A percentile compares a stretch with the other conserved stretches of the same genome.
Conservation (phyloP, 2,329 filamentous ascomycete species). For the Incumbomyces delicatus region DNA sequence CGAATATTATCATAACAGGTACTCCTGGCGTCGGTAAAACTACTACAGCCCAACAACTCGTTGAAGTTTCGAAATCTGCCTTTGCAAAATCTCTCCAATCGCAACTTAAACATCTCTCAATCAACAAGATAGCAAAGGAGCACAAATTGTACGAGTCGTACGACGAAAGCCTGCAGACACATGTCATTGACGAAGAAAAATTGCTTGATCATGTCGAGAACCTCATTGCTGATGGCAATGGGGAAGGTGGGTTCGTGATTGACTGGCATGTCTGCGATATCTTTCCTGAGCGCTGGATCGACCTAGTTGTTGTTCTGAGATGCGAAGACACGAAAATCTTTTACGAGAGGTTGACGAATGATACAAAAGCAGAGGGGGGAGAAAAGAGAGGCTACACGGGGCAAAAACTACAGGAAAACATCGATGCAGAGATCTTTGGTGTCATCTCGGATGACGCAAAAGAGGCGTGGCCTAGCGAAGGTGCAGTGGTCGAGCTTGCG, state of each 20-base stretch:
- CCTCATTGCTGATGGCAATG: conserved; percentile 46
- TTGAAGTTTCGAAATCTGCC: conserved; percentile 9
- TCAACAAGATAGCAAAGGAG: conserved; percentile 89
- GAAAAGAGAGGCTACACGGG: conserved; percentile 63
- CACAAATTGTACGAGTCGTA: conserved; percentile 77
- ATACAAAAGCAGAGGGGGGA: conserved; percentile 1
- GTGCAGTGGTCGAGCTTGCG: conserved; percentile 73
- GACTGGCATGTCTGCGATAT: conserved; percentile 98
- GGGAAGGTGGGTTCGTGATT: conserved; percentile 70
- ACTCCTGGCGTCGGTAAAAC: conserved; percentile 96
- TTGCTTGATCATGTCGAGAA: conserved; percentile 83
- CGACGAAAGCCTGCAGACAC: conserved; percentile 75
- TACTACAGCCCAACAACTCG: conserved; percentile 71
- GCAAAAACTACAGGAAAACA: conserved; percentile 84
- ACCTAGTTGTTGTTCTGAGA: conserved; percentile 83
- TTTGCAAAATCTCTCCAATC: conserved; percentile 31
- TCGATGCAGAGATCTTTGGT: conserved; percentile 97
- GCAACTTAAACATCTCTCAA: conserved; percentile 69
- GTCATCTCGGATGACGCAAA: conserved; percentile 82
- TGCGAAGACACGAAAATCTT: conserved; percentile 64
- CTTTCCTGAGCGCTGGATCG: conserved; percentile 87
- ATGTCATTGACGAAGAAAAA: conserved; percentile 96
- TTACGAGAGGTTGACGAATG: conserved; percentile 68
- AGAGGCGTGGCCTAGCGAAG: conserved; percentile 66
- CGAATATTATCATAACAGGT: conserved; percentile 91